phyloP scores from a whole-genome alignment of 805 yeast genomes.

The Schwanniomyces yamadae region DNA sequence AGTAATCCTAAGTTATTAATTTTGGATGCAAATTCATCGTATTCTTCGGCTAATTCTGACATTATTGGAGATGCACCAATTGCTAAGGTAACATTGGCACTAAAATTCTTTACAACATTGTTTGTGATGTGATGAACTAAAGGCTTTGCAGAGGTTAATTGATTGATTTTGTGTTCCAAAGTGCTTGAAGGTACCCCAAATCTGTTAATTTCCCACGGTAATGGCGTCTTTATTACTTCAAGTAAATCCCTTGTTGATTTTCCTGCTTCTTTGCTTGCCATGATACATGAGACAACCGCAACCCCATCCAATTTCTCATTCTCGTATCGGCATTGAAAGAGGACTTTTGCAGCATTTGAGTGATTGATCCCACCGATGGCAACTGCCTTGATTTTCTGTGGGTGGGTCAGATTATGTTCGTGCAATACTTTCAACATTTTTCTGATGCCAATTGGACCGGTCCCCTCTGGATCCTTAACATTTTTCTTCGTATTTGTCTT shows the following conservation, averaged over 20 bases:
- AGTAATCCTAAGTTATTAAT: constrained; percentile 57
- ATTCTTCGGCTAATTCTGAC: constrained; percentile 75
- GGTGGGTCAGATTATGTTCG: constrained; percentile 18
- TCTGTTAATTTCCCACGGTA: constrained; percentile 22
- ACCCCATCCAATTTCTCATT: constrained; percentile 68
- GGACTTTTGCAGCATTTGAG: constrained; percentile 56
- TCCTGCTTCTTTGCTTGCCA: constrained; percentile 60
- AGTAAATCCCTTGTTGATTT: constrained; percentile 45
- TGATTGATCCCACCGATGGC: constrained; percentile 80
- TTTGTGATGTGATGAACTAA: constrained; percentile 87
- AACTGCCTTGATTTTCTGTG: constrained; percentile 53
- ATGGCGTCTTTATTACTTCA: constrained; percentile 24
- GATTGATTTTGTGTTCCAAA: constrained; percentile 7
- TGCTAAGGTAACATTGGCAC: constrained; percentile 84
- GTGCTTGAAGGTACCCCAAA: background rate
- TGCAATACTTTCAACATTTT: constrained; percentile 48
- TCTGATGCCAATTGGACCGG: constrained; percentile 67
- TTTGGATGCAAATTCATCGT: constrained; percentile 54
- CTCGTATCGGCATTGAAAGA: constrained; percentile 47
- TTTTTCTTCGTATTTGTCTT: constrained; percentile 70
- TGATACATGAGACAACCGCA: constrained; percentile 84
- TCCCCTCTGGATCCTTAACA: constrained; percentile 46
- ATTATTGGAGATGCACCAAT: constrained; percentile 85
- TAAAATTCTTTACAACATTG: constrained; percentile 81
- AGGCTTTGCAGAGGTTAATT: constrained; percentile 42